Percentiles rank a stretch among this genome's conserved stretches.
These are phyloP conservation scores for Pythium coloratum DNA, from an alignment of 352 stramenopile species.

Conservation along the genomic window DNA sequence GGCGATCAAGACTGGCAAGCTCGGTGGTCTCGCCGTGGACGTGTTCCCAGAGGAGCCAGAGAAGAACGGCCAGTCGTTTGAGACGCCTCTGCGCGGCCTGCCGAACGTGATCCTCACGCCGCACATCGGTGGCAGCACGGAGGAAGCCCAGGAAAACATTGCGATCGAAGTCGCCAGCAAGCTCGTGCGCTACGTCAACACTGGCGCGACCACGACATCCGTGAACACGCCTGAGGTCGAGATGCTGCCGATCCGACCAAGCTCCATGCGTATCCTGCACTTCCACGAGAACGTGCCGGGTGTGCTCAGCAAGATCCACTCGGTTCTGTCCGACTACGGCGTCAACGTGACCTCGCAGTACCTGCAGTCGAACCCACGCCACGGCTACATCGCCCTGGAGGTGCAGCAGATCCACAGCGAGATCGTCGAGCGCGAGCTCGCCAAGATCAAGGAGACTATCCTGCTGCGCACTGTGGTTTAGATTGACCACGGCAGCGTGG, in stretches of 20 bases:
- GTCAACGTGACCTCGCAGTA: constrained; percentile 88
- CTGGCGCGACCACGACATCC: constrained; percentile 75
- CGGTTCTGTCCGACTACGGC: constrained; percentile 78
- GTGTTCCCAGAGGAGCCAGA: constrained; percentile 89
- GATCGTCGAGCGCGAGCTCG: constrained; percentile 75
- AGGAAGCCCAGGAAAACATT: constrained; percentile 94
- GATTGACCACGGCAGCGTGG: background rate
- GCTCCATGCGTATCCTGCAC: constrained; percentile 85
- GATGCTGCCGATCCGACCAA: constrained; percentile 67
- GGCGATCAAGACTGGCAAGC: constrained; percentile 86
- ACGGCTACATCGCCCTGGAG: constrained; percentile 83
- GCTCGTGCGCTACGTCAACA: constrained; percentile 81
- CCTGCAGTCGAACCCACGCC: constrained; percentile 75
- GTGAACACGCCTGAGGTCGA: constrained; percentile 83
- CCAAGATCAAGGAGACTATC: constrained; percentile 87
- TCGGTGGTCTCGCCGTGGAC: constrained; percentile 82
- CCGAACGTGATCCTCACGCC: constrained; percentile 94
- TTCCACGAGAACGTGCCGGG: constrained; percentile 86
- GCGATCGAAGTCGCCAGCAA: constrained; percentile 80
- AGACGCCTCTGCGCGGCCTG: constrained; percentile 88
- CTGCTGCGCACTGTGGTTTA: constrained; percentile 81
- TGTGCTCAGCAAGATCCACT: constrained; percentile 87
- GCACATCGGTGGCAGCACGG: constrained; percentile 95
- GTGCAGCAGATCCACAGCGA: constrained; percentile 82
- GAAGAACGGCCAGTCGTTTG: constrained; percentile 82